Evolutionary conservation across 805 yeast species (phyloP), one percentile per base, ranked within the genome.

Genomic region (Yamadazyma philogaea): DNA sequence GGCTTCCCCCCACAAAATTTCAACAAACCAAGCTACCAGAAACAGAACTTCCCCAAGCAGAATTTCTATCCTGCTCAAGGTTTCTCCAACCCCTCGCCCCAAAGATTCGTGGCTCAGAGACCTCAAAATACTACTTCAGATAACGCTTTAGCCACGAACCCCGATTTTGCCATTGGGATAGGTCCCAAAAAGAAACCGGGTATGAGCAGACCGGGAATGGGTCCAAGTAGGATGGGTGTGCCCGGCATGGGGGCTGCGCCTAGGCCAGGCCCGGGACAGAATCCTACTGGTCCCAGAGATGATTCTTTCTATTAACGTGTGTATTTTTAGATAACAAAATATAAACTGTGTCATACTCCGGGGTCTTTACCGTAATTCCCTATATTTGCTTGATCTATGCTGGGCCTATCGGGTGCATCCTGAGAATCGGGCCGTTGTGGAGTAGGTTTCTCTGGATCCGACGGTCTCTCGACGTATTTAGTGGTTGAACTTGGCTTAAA

Each of bases 401-500:
- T 30, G 14, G 28, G 34, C 11, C 35, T 26, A 14, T 30, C 35
- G 7, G 35, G 34, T 5, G 16, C 28, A n/a, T 14, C 33, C n/a
- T 11, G 14, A 14, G 15, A 3, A 4, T 14, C 17, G 24, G 32
- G 39, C 11, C 18, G 33, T 32, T 30, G 21, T 7, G 42, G 19
- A 12, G 17, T 31, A 21, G 46, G 37, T 7, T 34, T 33, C n/a
- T 32, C 34, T 7, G 39, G 22, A 33, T 10, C 14, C 24, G 31
- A 26, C 14, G 51, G 50, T 36, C 39, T 52, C n/a, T 57, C 59
- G 4, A 60, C 55, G 14, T 49, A 58, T 11, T 64, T 61, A 14
- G 51, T 39, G 30, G 27, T 48, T 1, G 64, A 56, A 33, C 58
- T 64, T 0, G 90, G 90, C 53, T 81, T 84, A 45, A 87, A 73